These are phyloP conservation scores for Epichloe sylvatica DNA, from an alignment of 2,329 filamentous ascomycete genomes.

Conservation along the genomic window DNA sequence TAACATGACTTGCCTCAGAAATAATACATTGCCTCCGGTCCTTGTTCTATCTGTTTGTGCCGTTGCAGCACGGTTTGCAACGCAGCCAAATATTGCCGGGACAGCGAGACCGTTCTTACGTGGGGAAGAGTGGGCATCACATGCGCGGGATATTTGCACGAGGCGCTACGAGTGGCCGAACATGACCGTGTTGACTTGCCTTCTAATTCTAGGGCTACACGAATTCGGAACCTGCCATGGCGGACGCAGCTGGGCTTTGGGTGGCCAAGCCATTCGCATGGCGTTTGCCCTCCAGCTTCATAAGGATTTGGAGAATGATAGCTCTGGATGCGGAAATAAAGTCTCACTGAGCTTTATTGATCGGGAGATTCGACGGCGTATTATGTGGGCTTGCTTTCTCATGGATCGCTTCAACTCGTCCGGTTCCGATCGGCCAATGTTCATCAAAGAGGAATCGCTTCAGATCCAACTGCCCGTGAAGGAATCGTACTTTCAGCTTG, in stretches of 20 bases:
- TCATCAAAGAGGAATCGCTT: constrained; percentile 78
- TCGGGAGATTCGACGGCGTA: constrained; percentile 78
- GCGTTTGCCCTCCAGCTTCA: constrained; percentile 91
- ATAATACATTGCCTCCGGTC: constrained; percentile 64
- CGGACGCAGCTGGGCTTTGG: constrained; percentile 87
- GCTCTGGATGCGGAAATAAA: constrained; percentile 42
- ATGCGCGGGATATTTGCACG: constrained; percentile 75
- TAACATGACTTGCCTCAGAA: constrained; percentile 15
- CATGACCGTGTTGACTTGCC: constrained; percentile 85
- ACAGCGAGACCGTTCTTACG: constrained; percentile 65
- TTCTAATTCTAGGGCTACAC: constrained; percentile 77
- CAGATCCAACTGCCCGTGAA: constrained; percentile 83
- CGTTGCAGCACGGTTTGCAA: constrained; percentile 87
- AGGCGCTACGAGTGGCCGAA: constrained; percentile 89
- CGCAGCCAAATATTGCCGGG: constrained; percentile 64
- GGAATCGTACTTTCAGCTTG: constrained; percentile 78
- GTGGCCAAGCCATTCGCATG: constrained; percentile 91
- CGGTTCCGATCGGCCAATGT: constrained; percentile 80
- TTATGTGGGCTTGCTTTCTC: constrained; percentile 96
- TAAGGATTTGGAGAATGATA: constrained; percentile 76
- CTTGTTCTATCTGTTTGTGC: constrained; percentile 89
- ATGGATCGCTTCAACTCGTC: constrained; percentile 98
- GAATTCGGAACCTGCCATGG: constrained; percentile 97
- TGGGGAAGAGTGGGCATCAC: constrained; percentile 80
- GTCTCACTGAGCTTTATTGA: constrained; percentile 75